Percentiles rank a stretch among this genome's conserved stretches.
These are phyloP conservation scores for Kwoniella mangroviensis DNA, from an alignment of 768 basidiomycete genomes.

Conservation along the genomic window DNA sequence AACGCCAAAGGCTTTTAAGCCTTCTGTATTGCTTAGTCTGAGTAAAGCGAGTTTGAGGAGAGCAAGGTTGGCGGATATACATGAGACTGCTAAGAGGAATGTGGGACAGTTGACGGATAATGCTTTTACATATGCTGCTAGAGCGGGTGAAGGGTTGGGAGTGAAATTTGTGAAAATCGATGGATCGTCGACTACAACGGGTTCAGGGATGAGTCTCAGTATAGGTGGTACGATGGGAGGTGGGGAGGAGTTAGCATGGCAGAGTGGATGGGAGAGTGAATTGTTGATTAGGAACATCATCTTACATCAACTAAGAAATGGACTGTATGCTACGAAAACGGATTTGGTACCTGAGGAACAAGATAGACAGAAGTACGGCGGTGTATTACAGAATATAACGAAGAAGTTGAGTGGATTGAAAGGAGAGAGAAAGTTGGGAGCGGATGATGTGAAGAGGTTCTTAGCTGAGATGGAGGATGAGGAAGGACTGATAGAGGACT, in stretches of 20 bases:
- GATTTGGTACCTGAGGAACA: conserved; percentile 28
- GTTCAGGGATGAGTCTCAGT: conserved; percentile 19
- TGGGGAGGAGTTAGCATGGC: conserved; percentile 27
- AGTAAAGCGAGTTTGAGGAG: conserved; percentile 36
- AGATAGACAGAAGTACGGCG: not conserved
- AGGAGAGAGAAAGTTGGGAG: conserved; percentile 24
- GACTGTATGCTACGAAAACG: conserved; percentile 27
- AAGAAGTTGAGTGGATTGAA: conserved; percentile 24
- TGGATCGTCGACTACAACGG: not conserved
- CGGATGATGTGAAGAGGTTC: conserved; percentile 40
- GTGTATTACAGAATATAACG: conserved; percentile 9
- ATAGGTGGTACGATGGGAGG: conserved; percentile 14
- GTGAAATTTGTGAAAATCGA: conserved; percentile 29
- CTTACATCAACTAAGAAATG: conserved; percentile 39
- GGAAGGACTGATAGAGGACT: conserved; percentile 36
- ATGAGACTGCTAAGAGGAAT: conserved; percentile 50
- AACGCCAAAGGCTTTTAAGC: conserved; percentile 44
- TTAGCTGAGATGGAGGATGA: conserved; percentile 47
- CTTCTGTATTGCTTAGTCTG: conserved; percentile 36
- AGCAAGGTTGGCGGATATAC: conserved; percentile 31
- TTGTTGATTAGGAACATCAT: conserved; percentile 33
- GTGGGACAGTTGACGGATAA: conserved; percentile 43
- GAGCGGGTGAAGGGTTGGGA: conserved; percentile 35
- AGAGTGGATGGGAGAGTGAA: conserved; percentile 52
- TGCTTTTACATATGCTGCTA: conserved; percentile 46